Base-by-base conservation (phyloP, 352 stramenopile species). In the Pythium periplocum region DNA sequence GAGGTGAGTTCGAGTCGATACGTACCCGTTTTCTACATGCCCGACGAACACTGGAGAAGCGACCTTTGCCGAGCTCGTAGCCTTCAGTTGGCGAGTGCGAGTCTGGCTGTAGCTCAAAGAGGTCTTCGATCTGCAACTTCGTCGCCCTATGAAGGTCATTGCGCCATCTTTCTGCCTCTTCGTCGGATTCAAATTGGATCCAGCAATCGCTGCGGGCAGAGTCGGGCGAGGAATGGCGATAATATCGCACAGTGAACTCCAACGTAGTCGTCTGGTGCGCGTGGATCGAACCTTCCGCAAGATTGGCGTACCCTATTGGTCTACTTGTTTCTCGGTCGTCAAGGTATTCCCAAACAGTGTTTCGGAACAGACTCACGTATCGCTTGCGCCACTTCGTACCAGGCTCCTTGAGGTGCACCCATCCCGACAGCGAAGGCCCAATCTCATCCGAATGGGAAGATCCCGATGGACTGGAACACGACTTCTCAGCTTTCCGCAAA, bases 41-140 rank as follows among this genome's bases (percentile, higher is more conserved):
- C 34, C 75, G 73, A 11, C 79, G 71, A 10, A 93, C 83, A n/a
- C 83, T 66, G 1, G 83, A 86, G 46, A 93, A 93, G 0, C 83
- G 76, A 34, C 83, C 83, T 75, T 90, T 86, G n/a, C 83, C 83
- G 4, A 93, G 68, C 55, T 93, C 83, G 49, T 87, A 79, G 31
- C 57, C 67, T 34, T 81, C 75, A n/a, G 67, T 36, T 0, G 66
- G 40, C 26, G 55, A 10, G n/a, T 42, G 52, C 30, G 53, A 71
- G 55, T 84, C 73, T 1, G 78, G 75, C 6, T 59, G 61, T 9
- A 89, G 58, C 48, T 89, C 79, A 52, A 90, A 90, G 8, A 90
- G 53, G 48, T 87, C 76, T 4, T 90, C 79, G 12, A 84, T 57
- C 43, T 82, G 70, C 39, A 90, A 48, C 42, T 75, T 75, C 3